Base-by-base conservation (phyloP, 2,329 filamentous ascomycete species). In the Magnaporthales sp. region DNA sequence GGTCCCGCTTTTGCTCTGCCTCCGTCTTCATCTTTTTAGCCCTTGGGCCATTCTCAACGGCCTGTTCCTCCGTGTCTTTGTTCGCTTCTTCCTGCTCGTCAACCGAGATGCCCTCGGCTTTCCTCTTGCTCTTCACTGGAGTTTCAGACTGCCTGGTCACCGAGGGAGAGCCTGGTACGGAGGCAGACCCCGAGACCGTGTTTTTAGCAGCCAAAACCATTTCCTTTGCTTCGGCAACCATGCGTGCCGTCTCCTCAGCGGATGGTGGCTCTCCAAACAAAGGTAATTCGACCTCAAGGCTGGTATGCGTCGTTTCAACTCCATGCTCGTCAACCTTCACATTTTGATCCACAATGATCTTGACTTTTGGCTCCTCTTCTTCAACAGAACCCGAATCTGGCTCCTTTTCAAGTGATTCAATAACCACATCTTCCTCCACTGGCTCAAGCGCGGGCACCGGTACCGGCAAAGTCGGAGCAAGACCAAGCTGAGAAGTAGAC, bases 211-310 rank as follows among this genome's bases (percentile, higher is more conserved):
- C 88, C 69, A 90, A 85, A 5, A 97, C 93, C 91, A 97, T 97
- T 71, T 89, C 86, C 79, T 90, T 92, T 32, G 95, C 95, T 73
- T 92, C 88, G 30, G 89, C 89, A 68, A 98, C 89, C 90, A 97
- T 93, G 66, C 89, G 86, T 67, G 90, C 85, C 1, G 93, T 89
- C 72, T 95, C 91, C 70, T 93, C 90, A 0, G 91, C 88, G 13
- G 88, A 86, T 0, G 91, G 89, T 9, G 93, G 83, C 68, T 91
- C 86, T 66, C 84, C 85, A 10, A 86, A 83, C 4, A 85, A 71
- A 15, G 93, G 91, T 74, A 95, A 83, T 70, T 95, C 90, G 11
- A 95, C 82, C 69, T 90, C 89, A 63, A 94, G 87, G 62, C 88
- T 87, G 7, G 90, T 93, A 70, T 86, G 86, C 67, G 88, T 90